Conservation (phyloP, 192 early-diverging fungal species). For the Mortierella antarctica region DNA sequence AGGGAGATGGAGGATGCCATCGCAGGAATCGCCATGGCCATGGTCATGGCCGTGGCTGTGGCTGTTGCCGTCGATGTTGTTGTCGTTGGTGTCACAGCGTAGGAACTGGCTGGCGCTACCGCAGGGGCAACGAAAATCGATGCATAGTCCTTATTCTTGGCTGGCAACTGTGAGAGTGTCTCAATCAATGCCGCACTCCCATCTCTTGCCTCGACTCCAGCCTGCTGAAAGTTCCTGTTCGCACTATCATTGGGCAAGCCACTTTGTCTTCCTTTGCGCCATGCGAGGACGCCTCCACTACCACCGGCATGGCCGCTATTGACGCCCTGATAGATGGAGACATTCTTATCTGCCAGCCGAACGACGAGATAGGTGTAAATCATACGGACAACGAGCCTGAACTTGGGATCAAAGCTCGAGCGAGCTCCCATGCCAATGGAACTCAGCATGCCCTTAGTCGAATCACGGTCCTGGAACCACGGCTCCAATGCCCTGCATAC, state of each 20-base stretch:
- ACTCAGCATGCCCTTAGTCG: constrained; percentile 33
- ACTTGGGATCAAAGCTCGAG: constrained; percentile 33
- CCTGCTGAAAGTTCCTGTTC: neutral
- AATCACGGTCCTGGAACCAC: constrained; percentile 44
- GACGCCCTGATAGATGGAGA: constrained; percentile 31
- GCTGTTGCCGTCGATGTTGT: neutral
- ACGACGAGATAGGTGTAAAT: constrained; percentile 45
- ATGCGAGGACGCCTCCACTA: constrained; percentile 23
- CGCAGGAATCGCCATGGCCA: neutral
- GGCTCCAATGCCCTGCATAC: constrained; percentile 32
- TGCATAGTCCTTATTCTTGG: constrained; percentile 50
- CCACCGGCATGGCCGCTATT: neutral
- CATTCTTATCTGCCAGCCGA: constrained; percentile 31
- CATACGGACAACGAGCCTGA: constrained; percentile 37
- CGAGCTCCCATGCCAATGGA: constrained; percentile 44
- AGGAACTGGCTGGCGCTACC: neutral
- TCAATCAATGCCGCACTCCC: constrained; percentile 24
- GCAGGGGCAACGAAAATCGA: constrained; percentile 7
- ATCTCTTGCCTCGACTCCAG: constrained; percentile 6
- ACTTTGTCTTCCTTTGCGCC: constrained; percentile 24
- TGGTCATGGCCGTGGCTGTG: neutral
- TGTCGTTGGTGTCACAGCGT: neutral
- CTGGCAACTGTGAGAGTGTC: constrained; percentile 23
- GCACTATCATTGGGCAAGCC: neutral
- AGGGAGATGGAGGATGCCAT: neutral